These are phyloP conservation scores for Adiantum capillusveneris DNA, from an alignment of 75 land plant genomes.

Conservation along the genomic window DNA sequence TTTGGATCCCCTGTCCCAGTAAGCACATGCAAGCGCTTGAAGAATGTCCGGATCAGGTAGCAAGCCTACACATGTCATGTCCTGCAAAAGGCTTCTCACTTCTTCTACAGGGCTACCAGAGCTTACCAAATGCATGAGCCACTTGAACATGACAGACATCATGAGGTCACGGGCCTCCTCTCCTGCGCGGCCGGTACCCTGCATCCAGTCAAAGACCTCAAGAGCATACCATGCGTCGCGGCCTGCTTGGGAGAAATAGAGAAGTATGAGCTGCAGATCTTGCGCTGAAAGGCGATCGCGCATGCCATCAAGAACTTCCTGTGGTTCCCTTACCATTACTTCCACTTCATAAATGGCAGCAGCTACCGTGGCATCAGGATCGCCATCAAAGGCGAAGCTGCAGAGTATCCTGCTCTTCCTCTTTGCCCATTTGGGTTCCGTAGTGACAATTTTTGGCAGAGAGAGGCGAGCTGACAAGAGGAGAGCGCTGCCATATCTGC, in stretches of 20 bases:
- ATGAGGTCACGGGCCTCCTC: constrained; percentile 80
- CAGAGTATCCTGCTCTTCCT: too few species aligned
- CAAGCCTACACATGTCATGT: constrained; percentile 87
- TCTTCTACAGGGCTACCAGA: constrained; percentile 45
- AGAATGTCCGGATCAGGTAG: constrained; percentile 63
- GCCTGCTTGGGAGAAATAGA: constrained; percentile 79
- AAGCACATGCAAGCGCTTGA: constrained; percentile 61
- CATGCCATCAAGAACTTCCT: constrained; percentile 64
- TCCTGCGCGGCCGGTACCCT: constrained; percentile 57
- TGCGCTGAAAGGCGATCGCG: constrained; percentile 50
- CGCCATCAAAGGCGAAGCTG: too few species aligned
- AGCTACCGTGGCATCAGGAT: background rate
- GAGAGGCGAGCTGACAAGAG: too few species aligned
- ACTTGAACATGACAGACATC: constrained; percentile 77
- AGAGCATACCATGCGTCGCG: constrained; percentile 91
- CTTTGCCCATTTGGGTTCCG: too few species aligned
- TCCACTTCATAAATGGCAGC: constrained; percentile 76
- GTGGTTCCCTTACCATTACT: constrained; percentile 62
- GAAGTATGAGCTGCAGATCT: constrained; percentile 70
- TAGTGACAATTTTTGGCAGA: too few species aligned
- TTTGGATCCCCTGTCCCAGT: constrained; percentile 72
- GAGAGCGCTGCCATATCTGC: too few species aligned
- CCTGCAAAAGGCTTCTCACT: constrained; percentile 61
- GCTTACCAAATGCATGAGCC: constrained; percentile 65
- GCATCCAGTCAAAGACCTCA: constrained; percentile 89